Conservation (phyloP, 257 asterid species). For the Solanum dulcamara region DNA sequence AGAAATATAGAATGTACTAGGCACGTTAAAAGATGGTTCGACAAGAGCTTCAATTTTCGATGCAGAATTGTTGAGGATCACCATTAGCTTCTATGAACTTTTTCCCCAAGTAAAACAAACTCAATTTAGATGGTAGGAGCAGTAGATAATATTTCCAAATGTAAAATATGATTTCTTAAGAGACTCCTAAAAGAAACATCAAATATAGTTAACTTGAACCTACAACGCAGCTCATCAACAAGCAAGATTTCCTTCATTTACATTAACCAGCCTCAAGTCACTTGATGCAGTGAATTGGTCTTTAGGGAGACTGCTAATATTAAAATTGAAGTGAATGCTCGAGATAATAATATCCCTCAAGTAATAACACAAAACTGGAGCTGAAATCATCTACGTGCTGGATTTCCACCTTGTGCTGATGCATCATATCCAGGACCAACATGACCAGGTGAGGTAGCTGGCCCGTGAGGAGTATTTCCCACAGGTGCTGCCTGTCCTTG, state of each 20-base stretch:
- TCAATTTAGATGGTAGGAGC: neutral
- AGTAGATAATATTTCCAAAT: neutral
- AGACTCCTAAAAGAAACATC: neutral
- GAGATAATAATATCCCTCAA: neutral
- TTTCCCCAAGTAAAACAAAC: neutral
- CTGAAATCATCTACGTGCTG: slow-evolving; percentile 31
- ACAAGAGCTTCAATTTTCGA: neutral
- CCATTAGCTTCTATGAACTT: neutral
- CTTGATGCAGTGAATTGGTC: neutral
- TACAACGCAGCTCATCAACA: neutral
- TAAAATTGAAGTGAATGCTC: neutral
- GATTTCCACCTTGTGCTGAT: slow-evolving; percentile 37
- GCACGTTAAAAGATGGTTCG: neutral
- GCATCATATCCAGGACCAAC: slow-evolving; percentile 39
- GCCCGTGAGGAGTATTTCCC: slow-evolving; percentile 22
- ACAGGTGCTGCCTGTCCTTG: slow-evolving; percentile 41
- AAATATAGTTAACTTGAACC: neutral
- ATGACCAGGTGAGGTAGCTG: slow-evolving; percentile 29
- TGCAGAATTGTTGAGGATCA: neutral
- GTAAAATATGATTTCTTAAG: neutral
- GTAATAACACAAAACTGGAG: neutral
- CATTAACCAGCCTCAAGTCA: neutral
- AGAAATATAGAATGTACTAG: neutral
- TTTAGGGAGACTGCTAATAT: neutral
- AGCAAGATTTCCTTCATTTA: neutral